Percentiles rank a stretch among this genome's conserved stretches.
phyloP scores from a whole-genome alignment of 2,329 filamentous ascomycete species.

The Coniochaeta sp. region DNA sequence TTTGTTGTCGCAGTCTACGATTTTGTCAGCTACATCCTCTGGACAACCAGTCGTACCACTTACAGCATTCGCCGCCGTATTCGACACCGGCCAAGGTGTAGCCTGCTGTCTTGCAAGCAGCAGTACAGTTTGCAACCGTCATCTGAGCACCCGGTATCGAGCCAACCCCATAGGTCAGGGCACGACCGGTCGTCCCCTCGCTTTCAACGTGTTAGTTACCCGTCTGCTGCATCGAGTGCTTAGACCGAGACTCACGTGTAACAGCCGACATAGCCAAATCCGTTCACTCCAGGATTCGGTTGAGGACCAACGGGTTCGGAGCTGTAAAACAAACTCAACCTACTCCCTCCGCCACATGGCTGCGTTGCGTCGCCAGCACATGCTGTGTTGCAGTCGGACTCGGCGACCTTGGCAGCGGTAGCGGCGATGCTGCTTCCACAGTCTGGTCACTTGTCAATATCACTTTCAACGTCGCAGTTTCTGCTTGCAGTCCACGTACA shows the following conservation, averaged over 20 bases:
- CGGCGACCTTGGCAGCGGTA: conserved; percentile 22
- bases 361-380: conserved; percentile 33
- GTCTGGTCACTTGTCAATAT: conserved; percentile 3
- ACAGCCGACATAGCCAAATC: conserved; percentile 32
- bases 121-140: conserved; percentile 34
- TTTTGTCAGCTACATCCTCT: not conserved
- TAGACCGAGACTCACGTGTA: conserved; percentile 10
- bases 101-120: conserved; percentile 29
- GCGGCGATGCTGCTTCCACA: conserved; percentile 31
- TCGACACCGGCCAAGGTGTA: conserved; percentile 36
- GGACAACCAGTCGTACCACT: too few species aligned
- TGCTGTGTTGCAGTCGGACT: conserved; percentile 30
- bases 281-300: conserved; percentile 30
- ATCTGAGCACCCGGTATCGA: conserved; percentile 25
- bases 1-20: conserved; percentile 32
- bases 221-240: not conserved
- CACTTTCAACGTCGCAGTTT: not conserved
- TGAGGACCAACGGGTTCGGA: conserved; percentile 22
- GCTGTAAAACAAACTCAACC: conserved; percentile 35
- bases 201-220: conserved; percentile 13
- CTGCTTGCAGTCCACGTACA: conserved; percentile 19
- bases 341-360: conserved; percentile 34
- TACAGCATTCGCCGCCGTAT: conserved; percentile 38
- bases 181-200: conserved; percentile 31
- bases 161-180: conserved; percentile 24